Base-by-base conservation (phyloP, 345 rosid species). In the Sonneratia alba region DNA sequence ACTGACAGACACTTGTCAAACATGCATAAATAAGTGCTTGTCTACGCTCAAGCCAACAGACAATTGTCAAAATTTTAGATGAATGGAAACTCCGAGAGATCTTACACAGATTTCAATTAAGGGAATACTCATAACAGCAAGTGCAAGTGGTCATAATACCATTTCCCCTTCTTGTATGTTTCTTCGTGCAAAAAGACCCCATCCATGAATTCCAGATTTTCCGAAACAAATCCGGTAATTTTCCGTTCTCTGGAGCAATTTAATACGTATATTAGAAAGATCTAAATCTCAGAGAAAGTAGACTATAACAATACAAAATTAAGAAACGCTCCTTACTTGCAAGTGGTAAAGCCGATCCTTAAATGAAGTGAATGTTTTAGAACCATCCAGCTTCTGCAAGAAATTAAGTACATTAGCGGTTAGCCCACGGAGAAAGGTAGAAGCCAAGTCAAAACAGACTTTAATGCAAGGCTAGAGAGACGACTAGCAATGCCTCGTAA, bases 171-270 rank as follows among this genome's bases (percentile, higher is more conserved):
- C 99, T 73, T 89, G 97, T 77, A 95, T 82, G 77, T 84, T 87
- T 77, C 82, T 85, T 68, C 89, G 85, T 45, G 99, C 99, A 81
- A 95, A 95, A 66, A 95, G 87, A 71, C 99, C 99, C 98, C 98
- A 95, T 78, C 98, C 99, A 75, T 95, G 99, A 72, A 95, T 92
- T 57, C 96, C 90, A 79, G 99, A 95, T 85, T 92, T 92, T 69
- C 99, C 99, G 70, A 95, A 92, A 85, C 98, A 88, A 67, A 90
- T 85, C 45, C 96, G 86, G 45, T 79, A 82, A 24, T 80, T 85
- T 80, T 95, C 98, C 2, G 89, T 89, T 75, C 77, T 85, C 99
- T 95, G 83, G 48, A 80, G 72, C 68, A 76, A 71, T 56, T 27
- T 56, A 24, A 66, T 24, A 42, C 68, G 62, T 49, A 67, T 53